Base-by-base conservation (phyloP, 164 flowering plant species). In the Kalanchoe fedtschenkoi region DNA sequence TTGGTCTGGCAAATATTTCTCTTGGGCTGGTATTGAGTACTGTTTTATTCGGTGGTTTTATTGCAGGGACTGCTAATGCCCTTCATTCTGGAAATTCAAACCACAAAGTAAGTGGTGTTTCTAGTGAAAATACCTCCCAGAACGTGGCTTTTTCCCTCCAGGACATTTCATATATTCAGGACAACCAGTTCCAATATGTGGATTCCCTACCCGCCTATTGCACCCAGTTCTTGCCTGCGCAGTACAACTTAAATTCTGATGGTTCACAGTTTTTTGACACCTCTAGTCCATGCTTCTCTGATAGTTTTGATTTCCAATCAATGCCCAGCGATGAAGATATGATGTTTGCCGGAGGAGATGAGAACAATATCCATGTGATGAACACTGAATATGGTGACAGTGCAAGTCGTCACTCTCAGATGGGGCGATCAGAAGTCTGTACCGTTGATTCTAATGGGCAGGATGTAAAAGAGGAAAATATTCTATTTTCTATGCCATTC, bases 1-100 rank as follows among this genome's bases (percentile, higher is more conserved):
- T n/a, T n/a, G n/a, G n/a, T n/a, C n/a, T n/a, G n/a, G n/a, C n/a
- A n/a, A n/a, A 22, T 9, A 22, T 37, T 30, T 19, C 22, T 44
- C 28, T 38, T 34, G 33, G 38, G 22, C 28, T 22, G 61, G 70
- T 61, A 24, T 34, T 28, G 11, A 63, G 33, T 34, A 17, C 32
- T 17, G 22, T 38, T 19, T 4, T 46, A 39, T 62, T 2, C 28
- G n/a, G 39, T 32, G 47, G 19, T 64, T 62, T 32, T 15, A 26
- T 47, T 57, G 15, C 42, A 58, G 41, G 53, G 28, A 7, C 47
- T 71, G 26, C 56, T 26, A 26, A 4, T 51, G 29, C 22, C 54
- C 54, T 29, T 1, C 54, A 47, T 22, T 47, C 54, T 21, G 21
- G 54, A 47, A 47, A 21, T 22, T 24, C 54, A 6, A 47, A 14